These are phyloP conservation scores for Agrostemma githago DNA, from an alignment of 148 eudicot species.

Conservation along the genomic window DNA sequence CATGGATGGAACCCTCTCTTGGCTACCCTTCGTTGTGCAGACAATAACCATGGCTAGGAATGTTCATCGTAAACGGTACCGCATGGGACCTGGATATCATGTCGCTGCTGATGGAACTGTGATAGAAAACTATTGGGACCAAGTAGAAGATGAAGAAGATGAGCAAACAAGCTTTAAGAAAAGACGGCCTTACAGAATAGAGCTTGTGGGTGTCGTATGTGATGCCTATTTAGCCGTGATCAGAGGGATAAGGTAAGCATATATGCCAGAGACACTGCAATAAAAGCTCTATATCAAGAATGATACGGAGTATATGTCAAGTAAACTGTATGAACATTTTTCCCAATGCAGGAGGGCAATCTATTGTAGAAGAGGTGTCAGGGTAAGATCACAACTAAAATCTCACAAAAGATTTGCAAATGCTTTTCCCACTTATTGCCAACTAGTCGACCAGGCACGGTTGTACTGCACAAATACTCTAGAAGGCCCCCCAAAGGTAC, in stretches of 20 bases:
- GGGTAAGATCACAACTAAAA: slow-evolving; percentile 87
- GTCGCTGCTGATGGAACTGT: slow-evolving; percentile 60
- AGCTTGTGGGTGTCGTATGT: slow-evolving; percentile 93
- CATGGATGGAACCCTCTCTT: slow-evolving; percentile 98
- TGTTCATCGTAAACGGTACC: slow-evolving; percentile 86
- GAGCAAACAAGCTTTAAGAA: slow-evolving; percentile 49
- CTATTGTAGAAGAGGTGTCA: slow-evolving; percentile 84
- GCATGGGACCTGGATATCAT: slow-evolving; percentile 96
- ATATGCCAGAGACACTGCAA: background rate
- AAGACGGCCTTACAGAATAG: slow-evolving; percentile 93
- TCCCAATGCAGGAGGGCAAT: slow-evolving; percentile 73
- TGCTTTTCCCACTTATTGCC: slow-evolving; percentile 79
- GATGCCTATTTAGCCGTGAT: slow-evolving; percentile 96
- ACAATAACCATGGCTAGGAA: slow-evolving; percentile 98
- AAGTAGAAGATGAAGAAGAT: slow-evolving; percentile 61
- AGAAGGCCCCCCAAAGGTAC: slow-evolving; percentile 98
- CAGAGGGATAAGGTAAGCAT: slow-evolving; percentile 78
- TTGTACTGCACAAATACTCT: slow-evolving; percentile 84
- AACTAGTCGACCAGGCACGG: slow-evolving; percentile 89
- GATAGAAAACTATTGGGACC: slow-evolving; percentile 92
- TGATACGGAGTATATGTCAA: slow-evolving; percentile 3
- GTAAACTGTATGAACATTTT: slow-evolving; percentile 13
- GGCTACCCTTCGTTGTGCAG: slow-evolving; percentile 97
- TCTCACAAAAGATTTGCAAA: slow-evolving; percentile 98
- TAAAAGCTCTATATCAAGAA: background rate